These are phyloP conservation scores for Collybia sordida DNA, from an alignment of 768 basidiomycete genomes.

Conservation along the genomic window DNA sequence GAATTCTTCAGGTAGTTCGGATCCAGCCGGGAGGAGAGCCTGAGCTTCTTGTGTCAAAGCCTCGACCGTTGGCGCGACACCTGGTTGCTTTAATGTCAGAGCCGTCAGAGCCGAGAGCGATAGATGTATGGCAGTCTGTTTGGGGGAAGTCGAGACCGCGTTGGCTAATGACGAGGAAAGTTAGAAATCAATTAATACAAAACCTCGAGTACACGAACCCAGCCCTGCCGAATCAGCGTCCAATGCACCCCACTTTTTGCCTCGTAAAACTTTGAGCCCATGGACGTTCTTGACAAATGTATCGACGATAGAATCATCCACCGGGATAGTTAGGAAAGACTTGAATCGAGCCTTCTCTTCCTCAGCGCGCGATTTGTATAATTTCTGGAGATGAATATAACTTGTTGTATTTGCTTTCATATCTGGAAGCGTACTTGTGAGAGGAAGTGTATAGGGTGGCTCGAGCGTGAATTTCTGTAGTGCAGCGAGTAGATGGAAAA, in stretches of 20 bases:
- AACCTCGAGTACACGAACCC: slow-evolving; percentile 32
- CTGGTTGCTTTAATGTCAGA: slow-evolving; percentile 25
- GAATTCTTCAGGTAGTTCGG: slow-evolving; percentile 54
- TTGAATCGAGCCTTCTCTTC: slow-evolving; percentile 64
- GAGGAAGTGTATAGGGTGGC: slow-evolving; percentile 65
- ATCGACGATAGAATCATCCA: slow-evolving; percentile 59
- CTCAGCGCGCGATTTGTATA: slow-evolving; percentile 80
- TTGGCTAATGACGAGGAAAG: slow-evolving; percentile 30
- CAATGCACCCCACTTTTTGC: slow-evolving; percentile 59
- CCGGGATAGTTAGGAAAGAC: slow-evolving; percentile 41
- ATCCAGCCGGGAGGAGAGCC: slow-evolving; percentile 45
- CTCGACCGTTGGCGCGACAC: slow-evolving; percentile 43
- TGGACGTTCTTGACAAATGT: slow-evolving; percentile 81
- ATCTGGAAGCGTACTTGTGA: slow-evolving; percentile 88
- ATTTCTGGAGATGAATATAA: slow-evolving; percentile 81
- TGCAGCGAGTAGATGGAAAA: slow-evolving; percentile 77
- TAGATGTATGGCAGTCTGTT: slow-evolving; percentile 68
- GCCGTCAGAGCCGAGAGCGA: slow-evolving; percentile 63
- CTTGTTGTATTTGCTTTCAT: slow-evolving; percentile 89
- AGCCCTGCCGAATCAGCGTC: slow-evolving; percentile 49
- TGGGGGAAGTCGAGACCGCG: slow-evolving; percentile 41
- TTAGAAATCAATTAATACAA: neutral
- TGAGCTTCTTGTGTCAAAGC: slow-evolving; percentile 52
- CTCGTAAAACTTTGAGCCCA: slow-evolving; percentile 64
- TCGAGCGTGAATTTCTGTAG: slow-evolving; percentile 64